Base-by-base conservation (phyloP, 2,329 filamentous ascomycete genomes). In the Hypomyces perniciosus region DNA sequence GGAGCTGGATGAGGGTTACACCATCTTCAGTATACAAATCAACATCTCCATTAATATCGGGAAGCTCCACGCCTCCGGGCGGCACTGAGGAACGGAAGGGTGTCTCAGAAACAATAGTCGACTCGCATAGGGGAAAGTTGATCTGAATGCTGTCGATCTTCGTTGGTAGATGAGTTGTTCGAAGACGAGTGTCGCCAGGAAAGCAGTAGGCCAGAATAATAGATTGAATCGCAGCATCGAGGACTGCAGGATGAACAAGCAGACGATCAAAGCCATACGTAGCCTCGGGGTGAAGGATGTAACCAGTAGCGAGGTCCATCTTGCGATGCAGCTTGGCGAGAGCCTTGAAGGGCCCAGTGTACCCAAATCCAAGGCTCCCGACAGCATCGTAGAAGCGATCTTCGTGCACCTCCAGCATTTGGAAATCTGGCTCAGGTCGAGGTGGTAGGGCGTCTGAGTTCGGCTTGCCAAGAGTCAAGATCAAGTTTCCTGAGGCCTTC, bases 161-260 rank as follows among this genome's bases (percentile, higher is more conserved):
- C 0, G 60, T 63, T 1, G 66, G 66, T 4, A 70, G 50, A 44
- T 65, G 60, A 8, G 64, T 48, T 3, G 61, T 49, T 54, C 62
- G 62, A 6, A 70, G 55, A 8, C 61, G 54, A 2, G 59, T 62
- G 48, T 65, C 62, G 1, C 56, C 59, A 3, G 68, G 68, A 13
- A 51, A 56, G 13, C 57, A 55, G 48, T 57, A 63, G 6, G 68
- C 65, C 4, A 64, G 49, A 8, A 68, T 53, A 20, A 55, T 39
- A 3, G 60, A 41, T 53, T 72, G 68, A 51, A 72, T 57, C 1
- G 64, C 60, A 1, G 56, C 59, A 45, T 70, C 68, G 0, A 71
- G 59, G 9, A 54, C 50, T 2, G 47, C 57, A 0, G 68, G 67
- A 45, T 70, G 67, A 2, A 69, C 55, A 5, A 69, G n/a, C 20